Evolutionary conservation across 805 yeast species (phyloP).

Genomic region (Brettanomyces sp.): DNA sequence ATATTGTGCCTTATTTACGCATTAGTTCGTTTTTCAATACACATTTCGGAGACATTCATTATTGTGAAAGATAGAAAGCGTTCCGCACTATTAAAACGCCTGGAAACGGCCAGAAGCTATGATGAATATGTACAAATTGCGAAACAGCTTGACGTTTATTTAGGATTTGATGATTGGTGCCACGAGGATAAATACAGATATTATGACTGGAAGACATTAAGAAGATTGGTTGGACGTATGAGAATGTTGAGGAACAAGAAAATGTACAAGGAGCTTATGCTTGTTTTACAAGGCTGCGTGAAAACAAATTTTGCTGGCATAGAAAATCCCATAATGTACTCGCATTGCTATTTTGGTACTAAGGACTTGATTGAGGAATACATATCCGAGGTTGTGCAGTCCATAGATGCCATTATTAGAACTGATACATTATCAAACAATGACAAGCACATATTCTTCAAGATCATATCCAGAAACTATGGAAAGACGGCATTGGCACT

Average conservation of each 20-base stretch:
- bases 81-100: constrained; percentile 34
- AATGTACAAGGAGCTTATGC: constrained; percentile 37
- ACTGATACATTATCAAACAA: constrained; percentile 27
- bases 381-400: constrained; percentile 39
- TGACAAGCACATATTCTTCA: constrained; percentile 44
- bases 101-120: constrained; percentile 42
- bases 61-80: constrained; percentile 56
- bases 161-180: constrained; percentile 60
- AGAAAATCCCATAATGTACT: constrained; percentile 60
- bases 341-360: constrained; percentile 71
- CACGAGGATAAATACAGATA: constrained; percentile 50
- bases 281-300: constrained; percentile 54
- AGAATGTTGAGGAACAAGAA: constrained; percentile 22
- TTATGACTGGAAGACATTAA: constrained; percentile 57
- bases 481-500: constrained; percentile 67
- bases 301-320: constrained; percentile 73
- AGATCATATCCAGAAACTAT: constrained; percentile 48
- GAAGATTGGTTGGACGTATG: constrained; percentile 37
- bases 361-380: constrained; percentile 49
- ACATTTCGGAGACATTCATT: constrained; percentile 44
- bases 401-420: constrained; percentile 35
- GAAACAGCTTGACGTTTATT: constrained; percentile 40
- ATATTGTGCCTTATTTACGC: constrained; percentile 42
- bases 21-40: constrained; percentile 48
- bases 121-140: constrained; percentile 60